Evolutionary conservation across 1,139 yeast species (phyloP).

Genomic region (Taiozyma sp.): DNA sequence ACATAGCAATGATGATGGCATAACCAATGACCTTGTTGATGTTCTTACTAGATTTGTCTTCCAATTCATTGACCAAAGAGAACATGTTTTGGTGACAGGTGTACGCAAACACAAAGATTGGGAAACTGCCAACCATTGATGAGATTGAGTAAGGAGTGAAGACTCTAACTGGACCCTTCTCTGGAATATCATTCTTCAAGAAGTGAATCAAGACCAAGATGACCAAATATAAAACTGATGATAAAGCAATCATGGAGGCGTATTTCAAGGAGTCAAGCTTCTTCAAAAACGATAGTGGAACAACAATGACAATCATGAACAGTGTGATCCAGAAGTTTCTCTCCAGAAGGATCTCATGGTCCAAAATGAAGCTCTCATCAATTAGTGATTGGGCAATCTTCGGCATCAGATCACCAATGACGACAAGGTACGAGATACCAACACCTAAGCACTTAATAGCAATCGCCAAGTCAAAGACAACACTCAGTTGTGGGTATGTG

Average conservation of each 20-base stretch:
- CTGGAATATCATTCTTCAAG: conserved; percentile 34
- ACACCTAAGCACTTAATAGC: conserved; percentile 89
- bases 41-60: conserved; percentile 46
- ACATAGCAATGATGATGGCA: conserved; percentile 54
- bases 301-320: conserved; percentile 48
- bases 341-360: conserved; percentile 29
- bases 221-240: conserved; percentile 62
- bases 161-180: conserved; percentile 34
- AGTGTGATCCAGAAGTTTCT: conserved; percentile 63
- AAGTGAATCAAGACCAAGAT: conserved; percentile 57
- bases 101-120: conserved; percentile 73
- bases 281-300: conserved; percentile 59
- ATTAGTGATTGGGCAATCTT: conserved; percentile 48
- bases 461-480: conserved; percentile 82
- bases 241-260: conserved; percentile 62
- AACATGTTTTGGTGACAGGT: conserved; percentile 82
- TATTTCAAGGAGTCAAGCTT: conserved; percentile 63
- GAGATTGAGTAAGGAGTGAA: conserved; percentile 31
- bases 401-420: conserved; percentile 75
- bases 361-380: conserved; percentile 12
- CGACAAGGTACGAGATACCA: conserved; percentile 67
- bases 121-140: conserved; percentile 45
- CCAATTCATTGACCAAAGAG: conserved; percentile 62
- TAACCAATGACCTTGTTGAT: conserved; percentile 49
- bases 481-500: conserved; percentile 77